A percentile compares a stretch with the other conserved stretches of the same genome.
These are phyloP conservation scores for Cercospora brassicicola DNA, from an alignment of 2,329 filamentous ascomycete species.

Conservation along the genomic window DNA sequence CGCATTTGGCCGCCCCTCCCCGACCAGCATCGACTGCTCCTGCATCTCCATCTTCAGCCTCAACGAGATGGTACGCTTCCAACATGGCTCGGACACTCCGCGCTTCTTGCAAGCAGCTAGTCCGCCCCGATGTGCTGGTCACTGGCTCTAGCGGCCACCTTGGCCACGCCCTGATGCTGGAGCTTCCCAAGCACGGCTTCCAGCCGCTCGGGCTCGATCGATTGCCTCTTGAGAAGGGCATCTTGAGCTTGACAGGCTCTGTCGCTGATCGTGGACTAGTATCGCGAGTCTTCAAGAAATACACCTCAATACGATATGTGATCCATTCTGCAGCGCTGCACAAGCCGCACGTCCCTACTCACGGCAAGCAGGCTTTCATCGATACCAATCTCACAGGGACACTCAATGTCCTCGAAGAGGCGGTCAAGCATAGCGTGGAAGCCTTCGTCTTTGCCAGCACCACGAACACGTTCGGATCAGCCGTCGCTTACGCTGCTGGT, in stretches of 20 bases:
- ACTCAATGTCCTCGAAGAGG: too few species aligned
- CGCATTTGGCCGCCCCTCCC: background rate
- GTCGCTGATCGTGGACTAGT: background rate
- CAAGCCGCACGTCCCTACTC: conserved; percentile 22
- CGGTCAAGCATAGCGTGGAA: too few species aligned
- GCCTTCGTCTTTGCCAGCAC: conserved; percentile 11
- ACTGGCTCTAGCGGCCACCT: background rate
- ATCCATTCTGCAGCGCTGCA: conserved; percentile 23
- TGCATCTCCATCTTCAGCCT: background rate
- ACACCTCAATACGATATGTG: conserved; percentile 16
- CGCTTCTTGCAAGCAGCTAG: background rate
- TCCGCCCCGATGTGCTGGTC: background rate
- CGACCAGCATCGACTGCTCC: background rate
- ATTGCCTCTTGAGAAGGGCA: background rate
- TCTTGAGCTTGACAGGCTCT: background rate
- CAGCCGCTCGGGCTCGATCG: background rate
- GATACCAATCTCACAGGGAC: too few species aligned
- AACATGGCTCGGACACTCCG: background rate
- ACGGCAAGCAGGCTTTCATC: conserved; percentile 11
- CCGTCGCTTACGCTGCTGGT: background rate
- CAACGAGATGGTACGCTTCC: background rate
- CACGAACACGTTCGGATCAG: conserved; percentile 21
- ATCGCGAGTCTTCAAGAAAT: conserved; percentile 2
- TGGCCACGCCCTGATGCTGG: background rate
- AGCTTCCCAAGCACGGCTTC: background rate